These are phyloP conservation scores for Leccinellum luteum DNA, from an alignment of 768 basidiomycete species.

Conservation along the genomic window DNA sequence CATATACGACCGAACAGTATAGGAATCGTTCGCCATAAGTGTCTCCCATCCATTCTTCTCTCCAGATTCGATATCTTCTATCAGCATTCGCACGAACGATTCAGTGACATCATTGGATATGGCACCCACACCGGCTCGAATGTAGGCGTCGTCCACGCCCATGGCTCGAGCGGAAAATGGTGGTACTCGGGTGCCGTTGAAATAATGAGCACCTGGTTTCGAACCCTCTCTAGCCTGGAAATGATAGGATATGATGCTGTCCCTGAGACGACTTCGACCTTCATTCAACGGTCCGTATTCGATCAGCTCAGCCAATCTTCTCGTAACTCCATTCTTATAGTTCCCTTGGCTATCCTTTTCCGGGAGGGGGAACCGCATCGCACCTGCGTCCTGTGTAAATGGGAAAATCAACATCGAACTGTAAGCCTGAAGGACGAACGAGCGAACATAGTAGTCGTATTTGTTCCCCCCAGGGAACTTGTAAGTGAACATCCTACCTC, in stretches of 20 bases:
- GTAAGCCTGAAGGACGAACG: not conserved
- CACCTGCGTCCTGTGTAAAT: conserved; percentile 35
- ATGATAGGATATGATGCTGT: conserved; percentile 25
- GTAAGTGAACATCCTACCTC: conserved; percentile 46
- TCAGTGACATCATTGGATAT: conserved; percentile 12
- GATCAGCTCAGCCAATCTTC: conserved; percentile 30
- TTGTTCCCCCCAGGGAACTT: conserved; percentile 31
- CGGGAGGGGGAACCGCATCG: conserved; percentile 37
- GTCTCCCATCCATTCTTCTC: conserved; percentile 25
- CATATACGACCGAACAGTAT: conserved; percentile 26
- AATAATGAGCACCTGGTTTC: conserved; percentile 2
- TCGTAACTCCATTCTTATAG: conserved; percentile 29
- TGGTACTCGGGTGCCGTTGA: conserved; percentile 2
- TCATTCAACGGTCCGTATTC: conserved; percentile 27
- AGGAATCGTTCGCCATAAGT: conserved; percentile 24
- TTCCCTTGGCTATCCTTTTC: conserved; percentile 11
- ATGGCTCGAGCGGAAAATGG: conserved; percentile 8
- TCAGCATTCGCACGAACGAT: conserved; percentile 19
- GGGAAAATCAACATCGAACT: not conserved
- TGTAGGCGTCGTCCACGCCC: conserved; percentile 11
- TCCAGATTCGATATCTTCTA: conserved; percentile 18
- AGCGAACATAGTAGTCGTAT: conserved; percentile 38
- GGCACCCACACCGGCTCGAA: conserved; percentile 17
- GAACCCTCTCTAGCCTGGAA: conserved; percentile 10
- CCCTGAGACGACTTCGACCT: conserved; percentile 9